Conservation (phyloP, 495 filamentous ascomycete species). For the Penicillium tannophilum region DNA sequence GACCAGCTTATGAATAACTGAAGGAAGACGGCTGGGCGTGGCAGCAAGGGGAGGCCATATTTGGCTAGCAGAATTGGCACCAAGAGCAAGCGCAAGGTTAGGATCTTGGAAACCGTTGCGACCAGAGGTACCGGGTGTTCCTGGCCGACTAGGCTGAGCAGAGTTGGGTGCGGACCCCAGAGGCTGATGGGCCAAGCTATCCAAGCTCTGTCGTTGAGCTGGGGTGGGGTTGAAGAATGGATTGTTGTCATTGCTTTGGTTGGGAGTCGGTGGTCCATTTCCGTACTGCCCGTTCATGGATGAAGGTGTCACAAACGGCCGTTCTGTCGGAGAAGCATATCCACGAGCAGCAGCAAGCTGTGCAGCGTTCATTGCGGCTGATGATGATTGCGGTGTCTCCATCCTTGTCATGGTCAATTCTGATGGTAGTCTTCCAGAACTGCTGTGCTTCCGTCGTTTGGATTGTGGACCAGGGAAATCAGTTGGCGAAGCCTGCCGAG, state of each 20-base stretch:
- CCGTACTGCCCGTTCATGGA: slow-evolving; percentile 53
- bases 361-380: slow-evolving; percentile 35
- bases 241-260: slow-evolving; percentile 53
- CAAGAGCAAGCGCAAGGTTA: slow-evolving; percentile 33
- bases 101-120: slow-evolving; percentile 50
- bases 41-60: slow-evolving; percentile 45
- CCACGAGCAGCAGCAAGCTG: slow-evolving; percentile 44
- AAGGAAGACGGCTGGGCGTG: slow-evolving; percentile 46
- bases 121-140: slow-evolving; percentile 42
- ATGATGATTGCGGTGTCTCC: slow-evolving; percentile 53
- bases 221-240: slow-evolving; percentile 51
- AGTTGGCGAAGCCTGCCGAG: slow-evolving; percentile 69
- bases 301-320: slow-evolving; percentile 49
- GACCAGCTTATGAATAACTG: slow-evolving; percentile 75
- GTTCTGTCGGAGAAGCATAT: slow-evolving; percentile 48
- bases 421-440: slow-evolving; percentile 64
- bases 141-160: slow-evolving; percentile 55
- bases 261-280: slow-evolving; percentile 66
- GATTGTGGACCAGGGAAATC: slow-evolving; percentile 59
- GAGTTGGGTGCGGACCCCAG: slow-evolving; percentile 70
- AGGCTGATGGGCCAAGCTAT: slow-evolving; percentile 57
- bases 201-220: slow-evolving; percentile 54
- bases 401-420: slow-evolving; percentile 79
- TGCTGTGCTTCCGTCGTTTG: slow-evolving; percentile 77
- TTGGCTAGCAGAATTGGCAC: slow-evolving; percentile 35